Base-by-base conservation (phyloP, 371 early-diverging fungal genomes). In the Gilbertella persicaria region DNA sequence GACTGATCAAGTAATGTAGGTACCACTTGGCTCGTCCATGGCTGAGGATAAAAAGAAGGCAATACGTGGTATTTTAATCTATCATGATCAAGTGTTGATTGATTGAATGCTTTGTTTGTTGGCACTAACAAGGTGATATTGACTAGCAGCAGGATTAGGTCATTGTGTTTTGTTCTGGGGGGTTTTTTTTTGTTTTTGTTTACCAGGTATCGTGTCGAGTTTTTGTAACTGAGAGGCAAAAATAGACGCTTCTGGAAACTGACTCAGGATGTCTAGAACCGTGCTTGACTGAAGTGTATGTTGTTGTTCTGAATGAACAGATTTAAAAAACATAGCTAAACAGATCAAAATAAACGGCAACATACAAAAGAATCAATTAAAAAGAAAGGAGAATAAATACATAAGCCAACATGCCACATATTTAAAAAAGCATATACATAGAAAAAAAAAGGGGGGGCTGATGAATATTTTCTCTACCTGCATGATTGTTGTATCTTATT, bases 121-220 rank as follows among this genome's bases (percentile, higher is more conserved):
- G 55, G 55, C 10, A 47, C 55, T 29, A 54, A 47, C 16, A 54
- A 23, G 4, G 55, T 54, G 10, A 39, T 54, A 17, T 48, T 36
- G 6, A 13, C 23, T 48, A n/a, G n/a, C n/a, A n/a, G n/a, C n/a
- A n/a, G n/a, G n/a, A n/a, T n/a, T n/a, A n/a, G n/a, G n/a, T n/a
- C n/a, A n/a, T n/a, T n/a, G n/a, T n/a, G n/a, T n/a, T n/a, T n/a
- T n/a, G n/a, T n/a, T n/a, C n/a, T n/a, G n/a, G n/a, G n/a, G n/a
- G n/a, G n/a, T n/a, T n/a, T n/a, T n/a, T n/a, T n/a, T n/a, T n/a
- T n/a, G n/a, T n/a, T n/a, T n/a, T n/a, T n/a, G n/a, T n/a, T n/a
- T n/a, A n/a, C n/a, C n/a, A n/a, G n/a, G n/a, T n/a, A n/a, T n/a
- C n/a, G n/a, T n/a, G n/a, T n/a, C n/a, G n/a, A n/a, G n/a, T n/a